Base-by-base conservation (phyloP, 2,329 filamentous ascomycete species). In the Neonectria hederae region DNA sequence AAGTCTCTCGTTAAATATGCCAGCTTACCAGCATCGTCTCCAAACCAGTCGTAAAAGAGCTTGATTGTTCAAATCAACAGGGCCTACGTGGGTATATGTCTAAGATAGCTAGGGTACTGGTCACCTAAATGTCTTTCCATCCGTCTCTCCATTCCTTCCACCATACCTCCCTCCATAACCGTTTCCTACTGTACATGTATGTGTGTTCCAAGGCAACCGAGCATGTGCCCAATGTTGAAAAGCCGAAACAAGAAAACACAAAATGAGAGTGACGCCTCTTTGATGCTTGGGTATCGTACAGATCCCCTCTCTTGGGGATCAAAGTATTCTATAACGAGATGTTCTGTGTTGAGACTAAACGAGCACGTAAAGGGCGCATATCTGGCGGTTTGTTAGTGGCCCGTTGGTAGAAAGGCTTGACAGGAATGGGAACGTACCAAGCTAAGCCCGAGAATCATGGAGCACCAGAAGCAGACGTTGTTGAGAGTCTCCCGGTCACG, bases 391-490 rank as follows among this genome's bases (percentile, higher is more conserved):
- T 2, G 52, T 76, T 64, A 77, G 73, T 49, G 17, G 35, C 42
- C 11, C 3, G 51, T 6, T 28, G 13, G 54, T 22, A 5, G 32
- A 24, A 42, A 35, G 22, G 56, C 40, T 17, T 32, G 24, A 14
- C 1, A 19, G 48, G 11, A 1, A 42, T 74, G 60, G 32, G 35
- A 48, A 82, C 89, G 78, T 81, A 94, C 92, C 86, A 95, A 82
- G 66, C 91, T 92, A 64, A 97, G 80, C 0, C 94, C 94, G 54
- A 96, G 76, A 69, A 97, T 93, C 92, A 97, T 97, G 24, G 90
- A 94, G 74, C 88, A 90, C 94, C 94, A 97, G 76, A 97, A 97
- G 66, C 92, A 90, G 24, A 94, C 89, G 72, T 97, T 97, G 75
- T 97, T 97, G 62, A 97, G 82, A 30, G 94, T 90, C 76, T 89